Conservation (phyloP, 2,329 filamentous ascomycete genomes). For the Colletotrichum abscissum region DNA sequence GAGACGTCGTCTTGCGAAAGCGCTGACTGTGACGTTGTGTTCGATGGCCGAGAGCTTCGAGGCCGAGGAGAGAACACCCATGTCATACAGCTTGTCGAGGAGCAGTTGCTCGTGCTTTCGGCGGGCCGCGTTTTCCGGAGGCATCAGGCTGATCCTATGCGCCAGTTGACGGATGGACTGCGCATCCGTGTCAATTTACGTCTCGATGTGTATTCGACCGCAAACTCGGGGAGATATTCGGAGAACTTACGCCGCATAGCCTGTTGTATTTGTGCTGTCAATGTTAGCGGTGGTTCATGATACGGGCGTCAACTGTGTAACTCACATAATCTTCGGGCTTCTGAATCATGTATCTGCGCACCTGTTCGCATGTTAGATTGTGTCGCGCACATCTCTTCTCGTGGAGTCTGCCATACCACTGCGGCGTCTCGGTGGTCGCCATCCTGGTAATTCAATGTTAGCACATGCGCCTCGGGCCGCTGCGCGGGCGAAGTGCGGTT, state of each 20-base stretch:
- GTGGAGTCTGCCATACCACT: conserved; percentile 53
- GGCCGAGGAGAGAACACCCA: conserved; percentile 83
- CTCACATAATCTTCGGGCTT: conserved; percentile 82
- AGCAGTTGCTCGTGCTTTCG: conserved; percentile 88
- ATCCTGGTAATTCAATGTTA: conserved; percentile 23
- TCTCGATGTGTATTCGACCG: neutral
- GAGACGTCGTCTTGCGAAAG: conserved; percentile 85
- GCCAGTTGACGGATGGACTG: conserved; percentile 89
- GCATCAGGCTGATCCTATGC: conserved; percentile 86
- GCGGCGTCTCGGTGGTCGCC: conserved; percentile 75
- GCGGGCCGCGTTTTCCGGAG: conserved; percentile 80
- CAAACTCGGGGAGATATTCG: neutral
- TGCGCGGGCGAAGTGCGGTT: neutral
- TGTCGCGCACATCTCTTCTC: neutral
- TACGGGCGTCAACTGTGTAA: neutral
- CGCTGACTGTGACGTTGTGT: conserved; percentile 87
- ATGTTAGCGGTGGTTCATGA: conserved; percentile 7
- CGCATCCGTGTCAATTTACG: conserved; percentile 41
- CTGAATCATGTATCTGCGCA: conserved; percentile 82
- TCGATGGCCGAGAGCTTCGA: conserved; percentile 88
- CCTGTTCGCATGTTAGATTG: conserved; percentile 7
- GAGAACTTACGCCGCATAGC: conserved; percentile 72
- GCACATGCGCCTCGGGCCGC: conserved; percentile 9
- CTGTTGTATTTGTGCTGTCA: conserved; percentile 66
- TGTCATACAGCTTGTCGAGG: conserved; percentile 91